Conservation (phyloP, 495 filamentous ascomycete genomes). For the Aspergillus conjunctus region DNA sequence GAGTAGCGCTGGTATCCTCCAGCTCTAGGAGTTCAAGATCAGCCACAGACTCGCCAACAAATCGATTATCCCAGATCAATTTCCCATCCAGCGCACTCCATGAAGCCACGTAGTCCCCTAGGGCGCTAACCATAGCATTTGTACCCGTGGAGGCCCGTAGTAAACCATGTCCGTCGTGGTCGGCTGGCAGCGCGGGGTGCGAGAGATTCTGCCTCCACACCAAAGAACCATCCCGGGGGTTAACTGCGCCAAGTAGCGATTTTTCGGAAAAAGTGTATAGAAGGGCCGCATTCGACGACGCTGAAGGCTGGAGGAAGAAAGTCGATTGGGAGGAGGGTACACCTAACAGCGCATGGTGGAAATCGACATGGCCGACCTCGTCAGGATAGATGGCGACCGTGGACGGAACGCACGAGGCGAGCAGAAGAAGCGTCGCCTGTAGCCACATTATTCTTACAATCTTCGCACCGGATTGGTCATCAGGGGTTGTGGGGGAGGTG, state of each 20-base stretch:
- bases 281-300: constrained; percentile 79
- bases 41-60: constrained; percentile 58
- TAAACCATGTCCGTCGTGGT: constrained; percentile 45
- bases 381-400: constrained; percentile 76
- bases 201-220: constrained; percentile 81
- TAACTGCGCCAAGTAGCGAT: constrained; percentile 80
- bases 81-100: constrained; percentile 85
- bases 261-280: constrained; percentile 88
- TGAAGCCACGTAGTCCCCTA: constrained; percentile 66
- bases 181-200: constrained; percentile 33
- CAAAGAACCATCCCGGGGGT: constrained; percentile 79
- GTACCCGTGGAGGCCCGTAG: constrained; percentile 73
- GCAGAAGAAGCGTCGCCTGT: constrained; percentile 44
- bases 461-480: constrained; percentile 35
- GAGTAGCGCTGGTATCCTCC: constrained; percentile 52
- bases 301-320: constrained; percentile 88
- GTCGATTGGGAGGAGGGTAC: constrained; percentile 77
- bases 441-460: constrained; percentile 46
- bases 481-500: constrained; percentile 16
- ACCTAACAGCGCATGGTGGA: constrained; percentile 87
- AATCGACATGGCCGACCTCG: constrained; percentile 90
- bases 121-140: constrained; percentile 70
- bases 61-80: constrained; percentile 68
- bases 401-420: constrained; percentile 45
- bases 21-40: constrained; percentile 82